Evolutionary conservation across 768 basidiomycete genomes (phyloP).

Genomic region (Phanerodontia chrysosporium): DNA sequence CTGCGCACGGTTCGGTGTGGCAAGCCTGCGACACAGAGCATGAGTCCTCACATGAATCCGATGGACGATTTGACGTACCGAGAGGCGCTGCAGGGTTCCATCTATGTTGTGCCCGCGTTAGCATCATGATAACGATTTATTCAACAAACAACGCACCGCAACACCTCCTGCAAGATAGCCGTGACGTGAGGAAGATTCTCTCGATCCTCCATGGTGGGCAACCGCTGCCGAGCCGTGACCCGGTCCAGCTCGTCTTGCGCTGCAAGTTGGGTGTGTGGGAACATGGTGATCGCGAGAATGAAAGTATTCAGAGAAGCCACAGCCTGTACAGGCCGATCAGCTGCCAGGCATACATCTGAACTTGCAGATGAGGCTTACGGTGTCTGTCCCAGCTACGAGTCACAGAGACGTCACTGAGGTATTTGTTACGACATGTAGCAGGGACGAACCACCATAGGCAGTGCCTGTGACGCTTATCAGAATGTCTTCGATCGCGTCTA

Average conservation of each 20-base stretch:
- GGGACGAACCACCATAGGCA: conserved; percentile 22
- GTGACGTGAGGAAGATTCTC: conserved; percentile 53
- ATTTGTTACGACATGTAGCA: too few relatives aligned
- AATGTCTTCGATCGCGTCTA: conserved; percentile 45
- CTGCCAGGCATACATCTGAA: neutral
- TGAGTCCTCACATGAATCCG: neutral
- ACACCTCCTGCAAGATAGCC: neutral
- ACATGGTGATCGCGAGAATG: conserved; percentile 59
- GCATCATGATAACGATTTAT: too few relatives aligned
- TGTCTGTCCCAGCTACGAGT: conserved; percentile 7
- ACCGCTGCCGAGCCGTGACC: conserved; percentile 43
- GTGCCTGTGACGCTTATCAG: conserved; percentile 5
- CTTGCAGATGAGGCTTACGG: neutral
- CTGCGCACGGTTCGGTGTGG: conserved; percentile 23
- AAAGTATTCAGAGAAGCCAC: conserved; percentile 54
- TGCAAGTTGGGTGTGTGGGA: conserved; percentile 52
- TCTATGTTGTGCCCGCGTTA: too few relatives aligned
- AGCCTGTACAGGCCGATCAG: conserved; percentile 32
- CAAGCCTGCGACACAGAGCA: neutral
- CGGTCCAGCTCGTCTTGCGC: conserved; percentile 66
- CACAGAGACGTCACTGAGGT: too few relatives aligned
- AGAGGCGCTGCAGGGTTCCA: neutral
- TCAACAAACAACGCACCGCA: neutral
- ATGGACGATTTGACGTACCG: neutral
- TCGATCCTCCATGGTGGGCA: conserved; percentile 59